Evolutionary conservation across 768 basidiomycete species (phyloP).

Genomic region (Botryobasidium botryosum): DNA sequence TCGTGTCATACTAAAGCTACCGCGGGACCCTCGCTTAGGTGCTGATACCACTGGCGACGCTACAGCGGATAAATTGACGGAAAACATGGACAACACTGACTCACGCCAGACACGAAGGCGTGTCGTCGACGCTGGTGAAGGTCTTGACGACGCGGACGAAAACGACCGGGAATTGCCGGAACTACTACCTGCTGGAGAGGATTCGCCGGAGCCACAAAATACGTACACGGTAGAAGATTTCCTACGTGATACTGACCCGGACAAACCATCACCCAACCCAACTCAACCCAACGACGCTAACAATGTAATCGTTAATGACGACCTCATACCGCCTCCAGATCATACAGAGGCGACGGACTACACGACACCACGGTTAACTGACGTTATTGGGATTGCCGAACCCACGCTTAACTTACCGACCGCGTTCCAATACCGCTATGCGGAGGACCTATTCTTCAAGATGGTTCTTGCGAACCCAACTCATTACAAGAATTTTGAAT

Average conservation of each 20-base stretch:
- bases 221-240: too few relatives aligned
- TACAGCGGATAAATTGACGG: too few relatives aligned
- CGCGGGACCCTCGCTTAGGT: too few relatives aligned
- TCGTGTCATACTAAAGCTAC: background rate
- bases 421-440: slow-evolving; percentile 11
- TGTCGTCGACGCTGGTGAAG: too few relatives aligned
- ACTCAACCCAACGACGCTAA: background rate
- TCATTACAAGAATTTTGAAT: slow-evolving; percentile 3
- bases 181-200: too few relatives aligned
- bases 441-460: slow-evolving; percentile 17
- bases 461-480: slow-evolving; percentile 11
- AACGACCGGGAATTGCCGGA: too few relatives aligned
- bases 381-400: slow-evolving; percentile 6
- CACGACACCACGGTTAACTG: background rate
- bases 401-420: slow-evolving; percentile 10
- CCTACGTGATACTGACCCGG: background rate
- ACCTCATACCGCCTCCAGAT: background rate
- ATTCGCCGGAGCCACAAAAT: too few relatives aligned
- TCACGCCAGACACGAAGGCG: too few relatives aligned
- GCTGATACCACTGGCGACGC: background rate
- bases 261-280: background rate
- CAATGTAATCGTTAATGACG: background rate
- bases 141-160: too few relatives aligned
- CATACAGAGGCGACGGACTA: background rate
- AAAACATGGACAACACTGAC: too few relatives aligned